phyloP scores from a whole-genome alignment of 2,329 filamentous ascomycete species.

The Aureobasidium leucospermi region DNA sequence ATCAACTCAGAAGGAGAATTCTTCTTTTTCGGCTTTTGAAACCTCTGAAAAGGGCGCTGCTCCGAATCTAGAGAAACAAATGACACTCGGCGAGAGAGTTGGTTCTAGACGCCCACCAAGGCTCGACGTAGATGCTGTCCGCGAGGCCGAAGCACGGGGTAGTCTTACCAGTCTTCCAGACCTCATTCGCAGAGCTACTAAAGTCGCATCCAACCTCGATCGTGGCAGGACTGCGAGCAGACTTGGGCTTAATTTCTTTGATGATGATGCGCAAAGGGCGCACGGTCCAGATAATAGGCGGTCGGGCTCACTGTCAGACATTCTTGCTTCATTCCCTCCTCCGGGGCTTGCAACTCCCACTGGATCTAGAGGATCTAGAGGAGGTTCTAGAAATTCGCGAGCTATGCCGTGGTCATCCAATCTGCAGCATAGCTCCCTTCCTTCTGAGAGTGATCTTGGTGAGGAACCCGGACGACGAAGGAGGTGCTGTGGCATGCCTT shows the following conservation, averaged over 20 bases:
- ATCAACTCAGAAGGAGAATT: background rate
- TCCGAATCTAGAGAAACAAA: constrained; percentile 18
- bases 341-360: constrained; percentile 40
- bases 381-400: background rate
- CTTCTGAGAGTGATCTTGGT: constrained; percentile 15
- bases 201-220: constrained; percentile 79
- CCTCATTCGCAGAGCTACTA: constrained; percentile 80
- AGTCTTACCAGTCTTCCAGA: constrained; percentile 90
- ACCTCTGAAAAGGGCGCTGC: background rate
- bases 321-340: constrained; percentile 58
- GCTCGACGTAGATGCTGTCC: constrained; percentile 74
- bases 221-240: constrained; percentile 63
- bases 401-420: constrained; percentile 13
- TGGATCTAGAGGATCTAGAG: constrained; percentile 16
- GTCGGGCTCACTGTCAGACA: constrained; percentile 54
- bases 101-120: constrained; percentile 54
- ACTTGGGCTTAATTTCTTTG: constrained; percentile 45
- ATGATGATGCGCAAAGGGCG: constrained; percentile 20
- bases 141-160: constrained; percentile 72
- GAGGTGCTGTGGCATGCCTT: constrained; percentile 74
- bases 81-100: constrained; percentile 33
- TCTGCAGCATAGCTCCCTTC: constrained; percentile 14
- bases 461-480: constrained; percentile 26
- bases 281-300: constrained; percentile 20
- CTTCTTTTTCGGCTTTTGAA: background rate